These are phyloP conservation scores for Candida awuae DNA, from an alignment of 805 yeast species.

Conservation along the genomic window DNA sequence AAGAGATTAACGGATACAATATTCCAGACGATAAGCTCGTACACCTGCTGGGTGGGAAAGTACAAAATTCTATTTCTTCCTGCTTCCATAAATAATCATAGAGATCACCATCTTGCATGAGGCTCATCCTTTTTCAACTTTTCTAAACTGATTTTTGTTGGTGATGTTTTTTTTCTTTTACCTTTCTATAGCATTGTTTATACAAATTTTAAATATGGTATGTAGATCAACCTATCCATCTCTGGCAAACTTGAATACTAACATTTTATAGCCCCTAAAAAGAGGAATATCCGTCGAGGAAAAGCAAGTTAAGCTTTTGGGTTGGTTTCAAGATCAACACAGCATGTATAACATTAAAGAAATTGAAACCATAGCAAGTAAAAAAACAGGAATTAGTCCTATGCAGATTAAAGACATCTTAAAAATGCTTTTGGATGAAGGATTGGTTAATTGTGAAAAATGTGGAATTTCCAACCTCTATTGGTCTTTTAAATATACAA, in stretches of 20 bases:
- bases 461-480: slow-evolving; percentile 47
- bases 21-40: slow-evolving; percentile 7
- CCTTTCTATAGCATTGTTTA: not conserved
- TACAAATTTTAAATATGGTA: not conserved
- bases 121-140: not conserved
- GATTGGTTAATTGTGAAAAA: slow-evolving; percentile 41
- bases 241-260: slow-evolving; percentile 1
- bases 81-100: too few species aligned
- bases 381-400: slow-evolving; percentile 40
- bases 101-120: too few species aligned
- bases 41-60: slow-evolving; percentile 14
- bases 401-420: slow-evolving; percentile 48
- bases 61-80: slow-evolving; percentile 6
- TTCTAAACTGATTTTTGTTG: too few species aligned
- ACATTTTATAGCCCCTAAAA: slow-evolving; percentile 15
- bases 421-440: slow-evolving; percentile 41
- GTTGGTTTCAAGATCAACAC: slow-evolving; percentile 35
- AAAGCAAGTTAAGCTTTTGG: slow-evolving; percentile 30
- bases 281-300: slow-evolving; percentile 31
- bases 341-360: slow-evolving; percentile 43
- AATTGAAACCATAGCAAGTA: slow-evolving; percentile 39
- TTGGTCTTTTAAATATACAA: slow-evolving; percentile 39
- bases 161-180: too few species aligned
- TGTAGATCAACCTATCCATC: not conserved
- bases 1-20: not conserved